Evolutionary conservation across 495 filamentous ascomycete genomes (phyloP).

Genomic region (Penicillium samsonianum): DNA sequence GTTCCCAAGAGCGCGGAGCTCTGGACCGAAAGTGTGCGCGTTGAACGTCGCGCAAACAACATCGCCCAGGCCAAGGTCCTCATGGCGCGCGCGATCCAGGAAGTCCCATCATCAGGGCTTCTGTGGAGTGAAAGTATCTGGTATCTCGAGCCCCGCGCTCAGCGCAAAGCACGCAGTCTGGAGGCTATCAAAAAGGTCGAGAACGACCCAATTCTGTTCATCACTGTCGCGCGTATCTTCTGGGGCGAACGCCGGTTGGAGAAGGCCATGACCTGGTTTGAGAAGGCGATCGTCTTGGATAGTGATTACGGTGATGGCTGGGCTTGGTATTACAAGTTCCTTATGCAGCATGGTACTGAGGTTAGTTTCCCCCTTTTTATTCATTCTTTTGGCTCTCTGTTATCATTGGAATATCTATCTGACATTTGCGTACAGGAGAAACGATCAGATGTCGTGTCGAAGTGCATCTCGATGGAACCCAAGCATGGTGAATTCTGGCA

Average conservation of each 20-base stretch:
- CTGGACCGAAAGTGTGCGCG: constrained; percentile 87
- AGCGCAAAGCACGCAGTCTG: constrained; percentile 83
- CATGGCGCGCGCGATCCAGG: constrained; percentile 91
- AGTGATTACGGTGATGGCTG: constrained; percentile 88
- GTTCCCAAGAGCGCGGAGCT: constrained; percentile 82
- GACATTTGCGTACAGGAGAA: constrained; percentile 62
- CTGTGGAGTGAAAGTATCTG: constrained; percentile 94
- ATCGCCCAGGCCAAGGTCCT: constrained; percentile 77
- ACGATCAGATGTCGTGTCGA: constrained; percentile 72
- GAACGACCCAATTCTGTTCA: constrained; percentile 83
- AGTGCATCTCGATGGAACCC: constrained; percentile 76
- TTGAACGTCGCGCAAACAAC: constrained; percentile 89
- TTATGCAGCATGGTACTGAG: constrained; percentile 84
- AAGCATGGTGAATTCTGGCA: constrained; percentile 95
- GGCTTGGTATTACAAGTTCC: constrained; percentile 97
- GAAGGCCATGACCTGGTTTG: constrained; percentile 93
- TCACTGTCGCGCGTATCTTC: constrained; percentile 73
- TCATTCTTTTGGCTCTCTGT: neutral
- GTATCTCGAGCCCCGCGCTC: constrained; percentile 86
- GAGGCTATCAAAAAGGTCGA: constrained; percentile 97
- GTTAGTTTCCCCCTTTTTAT: constrained; percentile 29
- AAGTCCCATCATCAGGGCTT: constrained; percentile 83
- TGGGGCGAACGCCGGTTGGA: constrained; percentile 81
- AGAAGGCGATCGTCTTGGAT: constrained; percentile 87
- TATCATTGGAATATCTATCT: constrained; percentile 6